A percentile compares a stretch with the other conserved stretches of the same genome.
Evolutionary conservation across 768 basidiomycete species (phyloP).

Genomic region (Hemileccinum impolitum): DNA sequence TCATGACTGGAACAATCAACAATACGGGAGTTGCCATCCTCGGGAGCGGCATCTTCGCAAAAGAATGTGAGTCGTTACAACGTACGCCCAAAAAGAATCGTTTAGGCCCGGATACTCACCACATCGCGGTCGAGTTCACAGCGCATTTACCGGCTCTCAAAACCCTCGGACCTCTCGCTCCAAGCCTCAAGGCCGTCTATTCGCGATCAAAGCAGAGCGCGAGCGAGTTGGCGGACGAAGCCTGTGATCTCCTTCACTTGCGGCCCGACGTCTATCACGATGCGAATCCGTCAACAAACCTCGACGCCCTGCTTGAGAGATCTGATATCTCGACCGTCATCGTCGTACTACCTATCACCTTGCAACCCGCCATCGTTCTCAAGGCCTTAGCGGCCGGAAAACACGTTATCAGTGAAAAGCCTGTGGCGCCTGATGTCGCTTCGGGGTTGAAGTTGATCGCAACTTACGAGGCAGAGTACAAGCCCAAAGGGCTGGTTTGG

Average conservation of each 20-base stretch:
- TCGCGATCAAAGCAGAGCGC: constrained; percentile 70
- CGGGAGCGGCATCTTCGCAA: constrained; percentile 78
- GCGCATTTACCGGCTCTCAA: constrained; percentile 80
- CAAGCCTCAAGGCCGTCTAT: constrained; percentile 66
- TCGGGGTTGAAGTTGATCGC: constrained; percentile 62
- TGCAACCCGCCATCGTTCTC: constrained; percentile 66
- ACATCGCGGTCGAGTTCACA: constrained; percentile 30
- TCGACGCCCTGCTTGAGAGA: constrained; percentile 65
- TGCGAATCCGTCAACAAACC: constrained; percentile 38
- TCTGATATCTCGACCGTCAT: constrained; percentile 71
- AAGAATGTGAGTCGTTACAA: constrained; percentile 50
- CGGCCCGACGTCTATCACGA: constrained; percentile 57
- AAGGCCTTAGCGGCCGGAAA: constrained; percentile 72
- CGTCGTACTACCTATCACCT: constrained; percentile 72
- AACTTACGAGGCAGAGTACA: constrained; percentile 61
- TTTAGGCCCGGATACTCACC: constrained; percentile 9
- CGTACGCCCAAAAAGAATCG: background rate
- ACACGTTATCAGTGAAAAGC: constrained; percentile 88
- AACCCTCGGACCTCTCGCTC: constrained; percentile 43
- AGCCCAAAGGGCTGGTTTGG: constrained; percentile 70
- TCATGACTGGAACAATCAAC: constrained; percentile 34
- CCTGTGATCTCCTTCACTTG: constrained; percentile 36
- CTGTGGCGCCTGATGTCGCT: constrained; percentile 69
- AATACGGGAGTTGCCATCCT: constrained; percentile 67
- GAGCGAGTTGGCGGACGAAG: constrained; percentile 47